Base-by-base conservation (phyloP, 1,284 basidiomycete species). In the Pisolithus thermaeus region DNA sequence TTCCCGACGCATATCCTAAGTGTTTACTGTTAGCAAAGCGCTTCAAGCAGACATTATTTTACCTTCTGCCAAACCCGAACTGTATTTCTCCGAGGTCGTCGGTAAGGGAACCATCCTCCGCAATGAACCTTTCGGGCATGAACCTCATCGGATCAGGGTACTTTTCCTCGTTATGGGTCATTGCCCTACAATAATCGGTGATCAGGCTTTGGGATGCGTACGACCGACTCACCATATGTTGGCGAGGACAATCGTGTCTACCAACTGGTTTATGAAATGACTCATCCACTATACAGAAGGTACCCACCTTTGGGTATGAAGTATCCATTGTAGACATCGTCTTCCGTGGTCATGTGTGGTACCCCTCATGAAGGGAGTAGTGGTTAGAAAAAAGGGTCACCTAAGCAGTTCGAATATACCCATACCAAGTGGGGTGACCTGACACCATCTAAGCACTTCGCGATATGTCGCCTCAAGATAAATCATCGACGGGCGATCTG, bases 1-100 rank as follows among this genome's bases (percentile, higher is more conserved):
- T 71, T 66, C 7, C 74, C 75, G 7, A 78, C 73, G 50, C 76
- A 78, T n/a, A 72, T 69, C 49, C 74, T 69, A 51, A 50, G 16
- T 7, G 18, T 46, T 22, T 39, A 4, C 16, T n/a, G 14, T 27
- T 2, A n/a, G 36, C 38, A 20, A 18, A 18, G 14, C 6, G 22
- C 23, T 38, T 9, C 18, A 23, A 46, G 7, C 6, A 38, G 22
- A 12, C 16, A 8, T 20, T 32, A 32, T 23, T 41, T 36, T 42
- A 61, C 66, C 70, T 63, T 8, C 74, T 67, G 22, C 74, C 75
- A 46, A 73, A 77, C 0, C 76, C 74, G 52, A 71, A 75, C 8
- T 72, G 66, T 1, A 64, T 62, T 7, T 72, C 70, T 6, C 65
- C 65, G 2, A 70, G 68, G 47, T 76, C 69, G 23, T 59, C 56